Percentiles rank a stretch among this genome's conserved stretches.
Conservation (phyloP, 495 filamentous ascomycete species). For the Bryoglossum gracile region DNA sequence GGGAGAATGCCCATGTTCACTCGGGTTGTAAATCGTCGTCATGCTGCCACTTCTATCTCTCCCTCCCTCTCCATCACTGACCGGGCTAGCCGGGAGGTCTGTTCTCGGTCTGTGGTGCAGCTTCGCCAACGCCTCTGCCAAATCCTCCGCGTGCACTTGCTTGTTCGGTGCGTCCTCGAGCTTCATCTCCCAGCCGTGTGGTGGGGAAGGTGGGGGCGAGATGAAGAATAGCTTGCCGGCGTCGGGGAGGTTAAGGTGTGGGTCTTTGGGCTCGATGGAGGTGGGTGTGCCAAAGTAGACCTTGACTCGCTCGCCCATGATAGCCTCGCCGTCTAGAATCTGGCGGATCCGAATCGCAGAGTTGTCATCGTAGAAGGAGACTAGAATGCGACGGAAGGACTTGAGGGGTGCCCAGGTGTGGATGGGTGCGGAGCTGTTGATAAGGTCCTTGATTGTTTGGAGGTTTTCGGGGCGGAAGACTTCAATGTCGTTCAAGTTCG, state of each 20-base stretch:
- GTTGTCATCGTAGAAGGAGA: conserved; percentile 69
- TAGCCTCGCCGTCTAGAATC: conserved; percentile 59
- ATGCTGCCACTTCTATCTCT: conserved; percentile 40
- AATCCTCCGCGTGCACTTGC: conserved; percentile 83
- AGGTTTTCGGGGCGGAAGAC: conserved; percentile 77
- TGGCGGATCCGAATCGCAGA: conserved; percentile 67
- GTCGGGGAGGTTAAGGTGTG: conserved; percentile 75
- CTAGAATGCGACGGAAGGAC: conserved; percentile 85
- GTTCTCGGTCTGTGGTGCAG: conserved; percentile 39
- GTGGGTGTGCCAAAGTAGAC: conserved; percentile 88
- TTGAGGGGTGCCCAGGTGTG: conserved; percentile 88
- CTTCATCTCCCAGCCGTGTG: conserved; percentile 86
- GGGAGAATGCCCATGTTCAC: conserved; percentile 66
- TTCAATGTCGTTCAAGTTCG: conserved; percentile 68
- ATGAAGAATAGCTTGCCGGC: conserved; percentile 94
- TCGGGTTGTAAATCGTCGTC: conserved; percentile 69
- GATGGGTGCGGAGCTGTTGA: conserved; percentile 60
- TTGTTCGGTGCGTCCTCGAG: conserved; percentile 91
- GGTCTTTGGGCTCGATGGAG: conserved; percentile 45
- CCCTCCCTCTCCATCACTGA: conserved; percentile 14
- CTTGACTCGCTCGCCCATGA: conserved; percentile 62
- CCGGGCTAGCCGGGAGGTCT: conserved; percentile 20
- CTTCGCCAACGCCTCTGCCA: conserved; percentile 70
- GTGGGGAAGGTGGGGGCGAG: conserved; percentile 83
- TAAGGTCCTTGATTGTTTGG: conserved; percentile 63